Evolutionary conservation across 352 stramenopile genomes (phyloP).

Genomic region (Pythium guiyangense): DNA sequence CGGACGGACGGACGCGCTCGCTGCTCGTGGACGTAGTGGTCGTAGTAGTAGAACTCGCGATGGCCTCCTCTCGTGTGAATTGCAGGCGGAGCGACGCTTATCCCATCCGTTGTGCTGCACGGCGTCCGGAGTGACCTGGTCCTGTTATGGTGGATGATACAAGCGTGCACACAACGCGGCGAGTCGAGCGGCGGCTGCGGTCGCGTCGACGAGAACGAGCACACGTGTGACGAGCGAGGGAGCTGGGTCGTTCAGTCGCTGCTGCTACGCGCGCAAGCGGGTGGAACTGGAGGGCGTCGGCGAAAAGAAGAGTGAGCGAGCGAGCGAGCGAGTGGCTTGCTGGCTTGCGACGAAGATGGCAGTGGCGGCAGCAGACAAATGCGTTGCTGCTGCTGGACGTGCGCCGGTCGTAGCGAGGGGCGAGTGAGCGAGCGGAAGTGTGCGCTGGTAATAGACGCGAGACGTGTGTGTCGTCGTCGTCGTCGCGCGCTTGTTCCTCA

Average conservation of each 20-base stretch:
- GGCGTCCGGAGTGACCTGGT: slow-evolving; percentile 16
- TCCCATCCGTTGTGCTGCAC: slow-evolving; percentile 34
- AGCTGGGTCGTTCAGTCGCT: background rate
- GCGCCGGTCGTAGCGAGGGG: too few relatives aligned
- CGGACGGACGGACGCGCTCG: slow-evolving; percentile 1
- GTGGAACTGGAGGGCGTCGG: background rate
- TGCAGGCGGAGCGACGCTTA: slow-evolving; percentile 25
- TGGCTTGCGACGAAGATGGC: background rate
- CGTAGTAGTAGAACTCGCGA: background rate
- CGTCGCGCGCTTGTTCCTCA: too few relatives aligned
- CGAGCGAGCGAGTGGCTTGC: background rate
- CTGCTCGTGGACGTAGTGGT: slow-evolving; percentile 9
- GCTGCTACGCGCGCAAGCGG: background rate
- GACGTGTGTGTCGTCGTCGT: background rate
- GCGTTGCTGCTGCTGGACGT: background rate
- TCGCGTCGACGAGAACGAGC: background rate
- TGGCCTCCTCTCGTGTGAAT: slow-evolving; percentile 21
- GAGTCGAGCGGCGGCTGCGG: background rate
- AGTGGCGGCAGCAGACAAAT: background rate
- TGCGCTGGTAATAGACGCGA: background rate
- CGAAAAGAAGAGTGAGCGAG: too few relatives aligned
- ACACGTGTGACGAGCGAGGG: too few relatives aligned
- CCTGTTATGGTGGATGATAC: slow-evolving; percentile 17
- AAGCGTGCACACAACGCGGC: background rate
- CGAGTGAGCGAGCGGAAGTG: background rate